These are phyloP conservation scores for Cercospora brassicicola DNA, from an alignment of 2,329 filamentous ascomycete species.

Conservation along the genomic window DNA sequence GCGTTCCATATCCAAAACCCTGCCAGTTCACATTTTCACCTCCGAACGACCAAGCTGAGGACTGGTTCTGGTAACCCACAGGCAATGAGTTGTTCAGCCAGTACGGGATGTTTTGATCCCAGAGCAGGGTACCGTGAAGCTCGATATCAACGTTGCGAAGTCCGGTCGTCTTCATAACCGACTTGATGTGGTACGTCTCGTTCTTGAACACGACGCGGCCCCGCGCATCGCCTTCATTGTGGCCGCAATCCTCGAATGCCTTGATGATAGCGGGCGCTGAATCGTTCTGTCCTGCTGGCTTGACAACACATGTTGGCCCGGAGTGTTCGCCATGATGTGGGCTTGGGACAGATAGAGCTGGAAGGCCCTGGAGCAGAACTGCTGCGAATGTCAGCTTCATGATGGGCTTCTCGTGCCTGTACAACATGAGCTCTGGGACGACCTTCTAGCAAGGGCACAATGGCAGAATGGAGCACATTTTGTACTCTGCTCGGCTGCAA, in stretches of 20 bases:
- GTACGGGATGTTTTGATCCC: slow-evolving; percentile 49
- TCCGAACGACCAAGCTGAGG: slow-evolving; percentile 56
- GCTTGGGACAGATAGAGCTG: neutral
- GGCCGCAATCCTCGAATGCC: slow-evolving; percentile 53
- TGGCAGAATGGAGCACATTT: neutral
- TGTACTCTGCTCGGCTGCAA: neutral
- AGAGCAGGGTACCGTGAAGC: slow-evolving; percentile 51
- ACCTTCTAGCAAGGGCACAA: neutral
- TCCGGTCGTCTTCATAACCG: slow-evolving; percentile 52
- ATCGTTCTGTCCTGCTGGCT: slow-evolving; percentile 13
- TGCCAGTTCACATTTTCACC: slow-evolving; percentile 53
- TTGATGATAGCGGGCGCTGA: slow-evolving; percentile 51
- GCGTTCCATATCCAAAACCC: slow-evolving; percentile 54
- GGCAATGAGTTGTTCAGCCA: slow-evolving; percentile 55
- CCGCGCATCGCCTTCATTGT: slow-evolving; percentile 38
- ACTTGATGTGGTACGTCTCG: slow-evolving; percentile 39
- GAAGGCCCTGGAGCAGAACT: neutral
- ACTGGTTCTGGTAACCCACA: slow-evolving; percentile 58
- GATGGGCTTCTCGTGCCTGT: neutral
- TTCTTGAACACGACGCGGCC: slow-evolving; percentile 21
- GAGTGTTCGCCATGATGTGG: neutral
- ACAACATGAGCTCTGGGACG: neutral
- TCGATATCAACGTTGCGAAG: slow-evolving; percentile 52
- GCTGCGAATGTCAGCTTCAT: slow-evolving; percentile 2
- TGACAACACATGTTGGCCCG: neutral